Percentiles rank a stretch among this genome's conserved stretches.
These are phyloP conservation scores for Mycena epipterygia DNA, from an alignment of 768 basidiomycete genomes.

Conservation along the genomic window DNA sequence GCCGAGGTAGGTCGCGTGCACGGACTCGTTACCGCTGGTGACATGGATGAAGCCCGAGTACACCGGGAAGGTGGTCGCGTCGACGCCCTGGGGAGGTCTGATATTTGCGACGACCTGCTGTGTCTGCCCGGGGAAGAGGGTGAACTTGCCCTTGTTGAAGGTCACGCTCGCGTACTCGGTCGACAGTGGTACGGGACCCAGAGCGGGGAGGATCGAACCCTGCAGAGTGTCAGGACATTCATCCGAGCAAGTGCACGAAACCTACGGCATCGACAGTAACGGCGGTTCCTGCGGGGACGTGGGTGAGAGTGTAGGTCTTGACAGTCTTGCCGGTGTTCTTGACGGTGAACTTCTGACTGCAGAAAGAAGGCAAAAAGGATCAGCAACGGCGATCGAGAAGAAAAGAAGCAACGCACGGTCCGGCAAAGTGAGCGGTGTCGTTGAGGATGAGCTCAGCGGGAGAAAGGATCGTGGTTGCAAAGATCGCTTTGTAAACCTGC, in stretches of 20 bases:
- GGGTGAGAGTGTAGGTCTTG: slow-evolving; percentile 62
- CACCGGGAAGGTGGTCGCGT: slow-evolving; percentile 57
- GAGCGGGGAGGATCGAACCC: slow-evolving; percentile 56
- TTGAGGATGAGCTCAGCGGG: slow-evolving; percentile 74
- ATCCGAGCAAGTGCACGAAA: neutral
- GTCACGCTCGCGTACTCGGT: slow-evolving; percentile 59
- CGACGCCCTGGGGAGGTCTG: slow-evolving; percentile 58
- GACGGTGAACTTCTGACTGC: slow-evolving; percentile 64
- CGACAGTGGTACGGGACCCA: slow-evolving; percentile 67
- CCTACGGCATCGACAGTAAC: slow-evolving; percentile 30
- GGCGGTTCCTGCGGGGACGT: slow-evolving; percentile 71
- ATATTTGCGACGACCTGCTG: slow-evolving; percentile 59
- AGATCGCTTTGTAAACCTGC: slow-evolving; percentile 70
- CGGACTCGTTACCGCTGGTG: slow-evolving; percentile 45
- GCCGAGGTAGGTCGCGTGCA: slow-evolving; percentile 53
- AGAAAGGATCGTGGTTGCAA: slow-evolving; percentile 63
- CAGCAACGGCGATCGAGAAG: slow-evolving; percentile 20
- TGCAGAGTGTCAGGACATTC: slow-evolving; percentile 30
- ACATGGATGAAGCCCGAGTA: slow-evolving; percentile 59
- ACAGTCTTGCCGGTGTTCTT: slow-evolving; percentile 59
- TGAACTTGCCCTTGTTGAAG: slow-evolving; percentile 60
- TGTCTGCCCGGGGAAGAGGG: slow-evolving; percentile 58
- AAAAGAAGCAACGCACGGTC: slow-evolving; percentile 49
- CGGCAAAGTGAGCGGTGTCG: slow-evolving; percentile 70
- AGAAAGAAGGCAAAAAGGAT: too few species aligned